phyloP scores from a whole-genome alignment of 1,139 yeast species.

The Yamadazyma sp. region DNA sequence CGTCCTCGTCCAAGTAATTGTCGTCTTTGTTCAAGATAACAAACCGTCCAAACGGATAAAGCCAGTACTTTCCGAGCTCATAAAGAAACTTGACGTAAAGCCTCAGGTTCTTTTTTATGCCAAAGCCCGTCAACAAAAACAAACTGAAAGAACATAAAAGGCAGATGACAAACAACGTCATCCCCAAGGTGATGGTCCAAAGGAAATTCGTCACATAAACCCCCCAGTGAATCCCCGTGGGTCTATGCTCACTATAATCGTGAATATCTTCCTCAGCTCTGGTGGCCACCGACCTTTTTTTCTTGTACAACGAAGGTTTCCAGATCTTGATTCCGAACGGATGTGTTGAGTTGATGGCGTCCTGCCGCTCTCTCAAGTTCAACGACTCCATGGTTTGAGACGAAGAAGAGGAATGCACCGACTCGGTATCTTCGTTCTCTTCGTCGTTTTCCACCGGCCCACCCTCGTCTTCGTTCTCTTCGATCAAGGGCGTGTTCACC shows the following conservation, averaged over 20 bases:
- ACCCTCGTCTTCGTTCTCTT: slow-evolving; percentile 13
- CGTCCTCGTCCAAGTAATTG: slow-evolving; percentile 83
- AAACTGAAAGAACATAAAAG: slow-evolving; percentile 43
- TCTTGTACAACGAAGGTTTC: slow-evolving; percentile 96
- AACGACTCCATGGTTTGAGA: slow-evolving; percentile 70
- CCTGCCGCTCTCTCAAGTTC: slow-evolving; percentile 90
- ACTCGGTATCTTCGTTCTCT: slow-evolving; percentile 17
- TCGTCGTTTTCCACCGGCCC: slow-evolving; percentile 10
- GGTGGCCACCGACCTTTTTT: slow-evolving; percentile 84
- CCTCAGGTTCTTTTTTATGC: slow-evolving; percentile 34
- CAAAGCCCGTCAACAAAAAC: slow-evolving; percentile 50
- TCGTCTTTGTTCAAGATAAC: slow-evolving; percentile 78
- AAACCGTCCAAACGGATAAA: slow-evolving; percentile 87
- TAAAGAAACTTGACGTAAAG: slow-evolving; percentile 62
- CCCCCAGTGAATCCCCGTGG: slow-evolving; percentile 54
- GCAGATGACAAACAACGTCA: slow-evolving; percentile 56
- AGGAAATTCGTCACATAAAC: slow-evolving; percentile 71
- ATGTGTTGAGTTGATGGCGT: slow-evolving; percentile 93
- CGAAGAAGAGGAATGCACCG: slow-evolving; percentile 40
- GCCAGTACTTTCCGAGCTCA: slow-evolving; percentile 66
- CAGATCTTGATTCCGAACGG: slow-evolving; percentile 98
- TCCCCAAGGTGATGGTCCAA: slow-evolving; percentile 77
- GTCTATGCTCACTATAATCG: slow-evolving; percentile 57
- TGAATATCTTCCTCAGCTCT: slow-evolving; percentile 95
- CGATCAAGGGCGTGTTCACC: slow-evolving; percentile 19